Percentiles rank a stretch among this genome's conserved stretches.
Evolutionary conservation across 2,329 filamentous ascomycete genomes (phyloP).

Genomic region (Leptographium procerum): DNA sequence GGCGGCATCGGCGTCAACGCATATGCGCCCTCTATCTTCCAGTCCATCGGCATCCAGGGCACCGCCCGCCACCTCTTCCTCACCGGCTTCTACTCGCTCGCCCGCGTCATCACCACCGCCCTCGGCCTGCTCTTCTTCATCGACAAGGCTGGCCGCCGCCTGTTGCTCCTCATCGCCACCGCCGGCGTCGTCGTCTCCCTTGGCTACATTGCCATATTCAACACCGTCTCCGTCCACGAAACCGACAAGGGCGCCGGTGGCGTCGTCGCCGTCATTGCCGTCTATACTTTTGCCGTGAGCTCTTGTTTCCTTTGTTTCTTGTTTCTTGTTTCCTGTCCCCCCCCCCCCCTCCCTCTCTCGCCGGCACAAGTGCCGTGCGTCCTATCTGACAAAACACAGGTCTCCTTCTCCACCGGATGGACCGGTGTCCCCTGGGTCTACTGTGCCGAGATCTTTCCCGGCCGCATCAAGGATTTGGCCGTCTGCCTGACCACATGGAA

Average conservation of each 20-base stretch:
- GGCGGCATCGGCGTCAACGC: conserved; percentile 56
- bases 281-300: not conserved
- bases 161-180: conserved; percentile 13
- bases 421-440: conserved; percentile 17
- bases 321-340: not conserved
- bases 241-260: not conserved
- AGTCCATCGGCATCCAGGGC: conserved; percentile 42
- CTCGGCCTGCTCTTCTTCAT: conserved; percentile 1
- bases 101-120: conserved; percentile 7
- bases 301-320: not conserved
- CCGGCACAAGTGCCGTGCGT: too few relatives aligned
- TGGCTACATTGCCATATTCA: conserved; percentile 19
- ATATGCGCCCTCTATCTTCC: conserved; percentile 51
- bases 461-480: conserved; percentile 17
- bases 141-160: conserved; percentile 14
- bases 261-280: not conserved
- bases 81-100: conserved; percentile 39
- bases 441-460: conserved; percentile 17
- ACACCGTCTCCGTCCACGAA: not conserved
- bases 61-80: conserved; percentile 42
- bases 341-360: too few relatives aligned
- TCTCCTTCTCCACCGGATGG: conserved; percentile 27
- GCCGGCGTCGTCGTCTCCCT: conserved; percentile 13
- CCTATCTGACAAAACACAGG: conserved; percentile 4
- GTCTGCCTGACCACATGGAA: conserved; percentile 16